A percentile compares a stretch with the other conserved stretches of the same genome.
Evolutionary conservation across 2,329 filamentous ascomycete species (phyloP).

Genomic region (Pseudocercospora fuligena): DNA sequence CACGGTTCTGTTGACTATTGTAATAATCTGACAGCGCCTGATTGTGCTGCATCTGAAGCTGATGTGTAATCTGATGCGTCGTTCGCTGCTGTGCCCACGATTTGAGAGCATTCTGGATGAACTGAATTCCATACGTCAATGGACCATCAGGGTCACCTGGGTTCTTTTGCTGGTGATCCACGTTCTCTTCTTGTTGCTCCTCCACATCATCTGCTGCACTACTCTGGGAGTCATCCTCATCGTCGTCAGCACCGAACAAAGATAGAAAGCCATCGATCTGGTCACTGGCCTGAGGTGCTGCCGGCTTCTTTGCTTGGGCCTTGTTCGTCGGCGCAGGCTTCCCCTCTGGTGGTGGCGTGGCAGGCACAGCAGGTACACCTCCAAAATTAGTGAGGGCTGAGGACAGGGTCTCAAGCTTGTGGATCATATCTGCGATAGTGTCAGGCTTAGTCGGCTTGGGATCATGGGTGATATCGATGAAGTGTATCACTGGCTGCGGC

Average conservation of each 20-base stretch:
- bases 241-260: conserved; percentile 32
- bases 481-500: conserved; percentile 30
- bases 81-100: conserved; percentile 41
- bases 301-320: neutral
- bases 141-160: conserved; percentile 33
- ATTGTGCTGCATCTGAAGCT: conserved; percentile 30
- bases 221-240: conserved; percentile 26
- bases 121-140: conserved; percentile 39
- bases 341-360: conserved; percentile 21
- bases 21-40: conserved; percentile 23
- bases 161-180: conserved; percentile 22
- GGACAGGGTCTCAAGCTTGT: conserved; percentile 35
- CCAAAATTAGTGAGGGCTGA: conserved; percentile 36
- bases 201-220: neutral
- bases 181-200: conserved; percentile 20
- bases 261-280: conserved; percentile 35
- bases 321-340: conserved; percentile 6
- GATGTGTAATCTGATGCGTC: conserved; percentile 27
- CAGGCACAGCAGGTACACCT: conserved; percentile 30
- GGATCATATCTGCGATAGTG: conserved; percentile 34
- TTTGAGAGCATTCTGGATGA: conserved; percentile 42
- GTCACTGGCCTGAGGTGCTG: conserved; percentile 16
- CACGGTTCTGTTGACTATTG: conserved; percentile 25
- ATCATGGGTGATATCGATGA: conserved; percentile 26
- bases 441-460: conserved; percentile 25